Conservation (phyloP, 768 basidiomycete species). For the Naganishia kalamii region DNA sequence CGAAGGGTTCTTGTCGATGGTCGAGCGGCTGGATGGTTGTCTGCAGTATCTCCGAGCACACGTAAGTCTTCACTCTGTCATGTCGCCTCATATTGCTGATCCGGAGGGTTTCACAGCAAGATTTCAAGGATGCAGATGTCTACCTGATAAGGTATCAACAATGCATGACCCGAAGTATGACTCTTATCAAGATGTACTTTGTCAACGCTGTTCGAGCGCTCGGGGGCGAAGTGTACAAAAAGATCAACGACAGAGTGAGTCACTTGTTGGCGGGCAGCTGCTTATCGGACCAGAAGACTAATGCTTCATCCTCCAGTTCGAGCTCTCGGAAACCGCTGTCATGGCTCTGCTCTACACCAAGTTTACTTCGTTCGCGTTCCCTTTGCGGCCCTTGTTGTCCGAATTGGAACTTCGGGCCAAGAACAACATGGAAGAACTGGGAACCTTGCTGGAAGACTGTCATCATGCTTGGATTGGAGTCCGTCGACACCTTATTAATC, state of each 20-base stretch:
- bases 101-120: conserved; percentile 54
- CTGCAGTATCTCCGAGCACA: conserved; percentile 81
- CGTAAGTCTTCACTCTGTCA: conserved; percentile 52
- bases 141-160: conserved; percentile 96
- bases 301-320: not conserved
- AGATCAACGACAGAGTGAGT: conserved; percentile 66
- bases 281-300: not conserved
- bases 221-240: conserved; percentile 67
- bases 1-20: conserved; percentile 89
- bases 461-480: conserved; percentile 73
- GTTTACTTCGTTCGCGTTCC: conserved; percentile 65
- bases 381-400: conserved; percentile 67
- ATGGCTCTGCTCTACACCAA: conserved; percentile 77
- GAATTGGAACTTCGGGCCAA: conserved; percentile 76
- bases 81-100: not conserved
- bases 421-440: conserved; percentile 76
- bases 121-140: conserved; percentile 85
- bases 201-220: conserved; percentile 74
- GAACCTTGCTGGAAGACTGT: conserved; percentile 74
- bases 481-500: conserved; percentile 65
- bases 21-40: conserved; percentile 89
- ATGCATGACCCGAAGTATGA: conserved; percentile 97
- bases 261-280: not conserved
- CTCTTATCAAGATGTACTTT: conserved; percentile 94
- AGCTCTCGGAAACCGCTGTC: conserved; percentile 69